Percentiles rank a stretch among this genome's conserved stretches.
These are phyloP conservation scores for Magnaporthiopsis poae DNA, from an alignment of 2,329 filamentous ascomycete genomes.

Conservation along the genomic window DNA sequence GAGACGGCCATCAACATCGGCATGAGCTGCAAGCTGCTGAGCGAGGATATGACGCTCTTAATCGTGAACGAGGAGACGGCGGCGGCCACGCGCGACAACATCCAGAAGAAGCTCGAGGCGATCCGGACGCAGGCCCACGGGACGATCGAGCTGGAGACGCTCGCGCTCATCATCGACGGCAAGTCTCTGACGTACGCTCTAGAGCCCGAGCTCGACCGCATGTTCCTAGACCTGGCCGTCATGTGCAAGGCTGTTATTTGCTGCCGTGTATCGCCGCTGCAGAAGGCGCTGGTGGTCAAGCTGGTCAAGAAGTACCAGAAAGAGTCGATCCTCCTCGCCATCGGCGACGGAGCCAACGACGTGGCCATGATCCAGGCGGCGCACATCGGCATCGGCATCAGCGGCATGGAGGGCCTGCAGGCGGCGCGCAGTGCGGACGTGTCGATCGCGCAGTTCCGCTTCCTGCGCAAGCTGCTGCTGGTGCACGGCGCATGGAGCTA, in stretches of 20 bases:
- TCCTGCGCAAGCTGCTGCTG: constrained; percentile 81
- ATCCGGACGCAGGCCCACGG: constrained; percentile 73
- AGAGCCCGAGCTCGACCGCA: constrained; percentile 85
- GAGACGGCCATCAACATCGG: constrained; percentile 99
- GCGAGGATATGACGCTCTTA: constrained; percentile 94
- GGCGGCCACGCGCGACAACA: constrained; percentile 70
- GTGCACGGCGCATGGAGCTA: constrained; percentile 98
- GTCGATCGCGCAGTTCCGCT: constrained; percentile 90
- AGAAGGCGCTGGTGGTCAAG: constrained; percentile 96
- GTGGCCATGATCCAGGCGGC: constrained; percentile 99
- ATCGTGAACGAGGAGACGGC: constrained; percentile 88
- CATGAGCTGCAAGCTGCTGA: constrained; percentile 98
- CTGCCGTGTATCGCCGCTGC: constrained; percentile 88
- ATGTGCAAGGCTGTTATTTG: constrained; percentile 99
- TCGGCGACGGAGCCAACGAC: constrained; percentile 95
- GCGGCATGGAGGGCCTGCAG: constrained; percentile 91
- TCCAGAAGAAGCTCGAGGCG: constrained; percentile 87
- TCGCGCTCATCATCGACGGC: constrained; percentile 90
- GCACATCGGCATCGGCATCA: constrained; percentile 95
- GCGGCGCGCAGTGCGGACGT: constrained; percentile 93
- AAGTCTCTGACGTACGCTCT: constrained; percentile 89
- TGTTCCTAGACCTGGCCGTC: constrained; percentile 84
- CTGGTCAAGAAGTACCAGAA: constrained; percentile 87
- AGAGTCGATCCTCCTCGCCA: constrained; percentile 83
- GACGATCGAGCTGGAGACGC: constrained; percentile 68